These are phyloP conservation scores for Penicillium griseofulvum DNA, from an alignment of 2,329 filamentous ascomycete genomes.

Conservation along the genomic window DNA sequence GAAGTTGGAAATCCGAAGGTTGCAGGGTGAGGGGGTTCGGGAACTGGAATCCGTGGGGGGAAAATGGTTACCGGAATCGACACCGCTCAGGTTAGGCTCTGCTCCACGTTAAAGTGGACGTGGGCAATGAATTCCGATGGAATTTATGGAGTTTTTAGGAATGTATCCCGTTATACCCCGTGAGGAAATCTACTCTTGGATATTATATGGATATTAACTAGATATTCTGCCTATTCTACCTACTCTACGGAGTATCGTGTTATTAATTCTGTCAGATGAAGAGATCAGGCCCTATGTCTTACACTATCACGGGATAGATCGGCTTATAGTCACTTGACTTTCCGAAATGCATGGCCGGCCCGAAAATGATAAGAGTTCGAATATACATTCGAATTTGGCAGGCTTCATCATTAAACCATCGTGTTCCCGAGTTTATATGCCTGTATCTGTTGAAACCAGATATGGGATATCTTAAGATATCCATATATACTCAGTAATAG, in stretches of 20 bases:
- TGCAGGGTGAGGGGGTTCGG: constrained; percentile 17
- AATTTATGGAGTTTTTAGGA: neutral
- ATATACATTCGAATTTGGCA: neutral
- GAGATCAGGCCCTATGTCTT: neutral
- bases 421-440: neutral
- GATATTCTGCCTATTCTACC: neutral
- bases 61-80: constrained; percentile 4
- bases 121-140: constrained; percentile 4
- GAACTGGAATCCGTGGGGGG: constrained; percentile 23
- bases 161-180: neutral
- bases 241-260: neutral
- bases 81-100: neutral
- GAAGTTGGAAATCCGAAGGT: constrained; percentile 14
- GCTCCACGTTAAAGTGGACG: neutral
- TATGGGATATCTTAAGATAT: neutral
- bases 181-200: neutral
- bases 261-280: neutral
- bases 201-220: neutral
- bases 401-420: neutral
- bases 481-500: too few relatives aligned
- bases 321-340: neutral
- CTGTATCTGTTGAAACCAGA: neutral
- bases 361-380: neutral
- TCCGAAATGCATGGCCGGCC: neutral
- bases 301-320: constrained; percentile 1